Conservation (phyloP, 495 filamentous ascomycete species). For the Talaromyces borbonicus region DNA sequence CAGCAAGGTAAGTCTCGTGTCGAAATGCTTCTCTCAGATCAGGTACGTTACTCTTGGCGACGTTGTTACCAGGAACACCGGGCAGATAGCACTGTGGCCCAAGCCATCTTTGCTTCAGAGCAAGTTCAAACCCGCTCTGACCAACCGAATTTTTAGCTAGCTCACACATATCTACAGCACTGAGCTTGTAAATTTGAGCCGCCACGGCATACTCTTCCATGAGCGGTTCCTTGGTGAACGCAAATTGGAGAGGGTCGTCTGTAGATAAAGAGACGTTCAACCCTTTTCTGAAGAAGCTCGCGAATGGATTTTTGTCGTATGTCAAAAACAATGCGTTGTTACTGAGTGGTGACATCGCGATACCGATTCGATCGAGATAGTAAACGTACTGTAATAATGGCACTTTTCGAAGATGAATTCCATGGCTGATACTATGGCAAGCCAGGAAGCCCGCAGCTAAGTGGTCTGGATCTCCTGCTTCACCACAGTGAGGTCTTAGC, state of each 20-base stretch:
- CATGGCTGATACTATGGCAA: conserved; percentile 96
- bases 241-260: conserved; percentile 95
- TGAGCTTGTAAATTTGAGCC: conserved; percentile 96
- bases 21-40: conserved; percentile 84
- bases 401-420: conserved; percentile 84
- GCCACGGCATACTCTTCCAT: conserved; percentile 98
- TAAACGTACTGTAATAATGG: conserved; percentile 94
- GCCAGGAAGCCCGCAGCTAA: conserved; percentile 84
- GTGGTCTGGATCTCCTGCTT: conserved; percentile 95
- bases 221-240: conserved; percentile 94
- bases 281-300: conserved; percentile 87
- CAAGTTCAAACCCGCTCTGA: conserved; percentile 87
- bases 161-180: conserved; percentile 97
- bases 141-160: conserved; percentile 89
- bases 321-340: conserved; percentile 97
- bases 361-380: conserved; percentile 95
- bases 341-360: conserved; percentile 96
- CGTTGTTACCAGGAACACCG: conserved; percentile 73
- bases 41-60: conserved; percentile 92
- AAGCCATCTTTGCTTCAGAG: conserved; percentile 83
- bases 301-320: conserved; percentile 93
- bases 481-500: conserved; percentile 88
- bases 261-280: conserved; percentile 94
- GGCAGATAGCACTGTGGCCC: conserved; percentile 62
- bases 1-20: conserved; percentile 70